Base-by-base conservation (phyloP, 2,329 filamentous ascomycete genomes). In the Fusarium sterilihyphosum region DNA sequence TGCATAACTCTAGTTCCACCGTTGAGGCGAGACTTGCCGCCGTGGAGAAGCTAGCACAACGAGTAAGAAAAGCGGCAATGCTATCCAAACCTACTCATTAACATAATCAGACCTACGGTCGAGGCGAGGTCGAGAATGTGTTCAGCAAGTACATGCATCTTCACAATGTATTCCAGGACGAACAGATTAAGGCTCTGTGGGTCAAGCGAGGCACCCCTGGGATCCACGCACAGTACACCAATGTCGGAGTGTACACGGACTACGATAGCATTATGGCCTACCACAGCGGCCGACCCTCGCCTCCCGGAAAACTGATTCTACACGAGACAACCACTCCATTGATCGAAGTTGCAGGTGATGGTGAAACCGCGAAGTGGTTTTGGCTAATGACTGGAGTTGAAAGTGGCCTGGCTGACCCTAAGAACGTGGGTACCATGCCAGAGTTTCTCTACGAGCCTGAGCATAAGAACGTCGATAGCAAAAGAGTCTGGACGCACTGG, bases 51-150 rank as follows among this genome's bases (percentile, higher is more conserved):
- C 14, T 58, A 5, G 56, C 56, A 26, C 40, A 58, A 5, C 40
- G 56, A 8, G 56, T 47, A 35, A 35, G 40, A 2, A 3, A 18
- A 0, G 2, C 8, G 0, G 3, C 2, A 10, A 10, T 2, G 0
- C 2, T 14, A 8, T 18, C 8, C 11, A 2, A 18, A 18, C 3
- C 0, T 3, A 4, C 3, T 10, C 1, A 22, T 13, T 47, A 2
- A 35, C 3, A 2, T 0, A 2, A 6, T 1, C 6, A 58, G 56
- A n/a, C 41, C 3, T 50, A 49, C 9, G 40, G n/a, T 20, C 31
- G 40, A 29, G 56, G 56, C 1, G 41, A 46, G 5, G 56, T 37
- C 1, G 56, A 59, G n/a, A 50, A 59, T 2, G n/a, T 50, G 3
- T 59, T 59, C 13, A 59, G 56, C 41, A 59, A 59, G 18, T 59